Base-by-base conservation (phyloP, 1,284 basidiomycete genomes). In the Papiliotrema flavescens region DNA sequence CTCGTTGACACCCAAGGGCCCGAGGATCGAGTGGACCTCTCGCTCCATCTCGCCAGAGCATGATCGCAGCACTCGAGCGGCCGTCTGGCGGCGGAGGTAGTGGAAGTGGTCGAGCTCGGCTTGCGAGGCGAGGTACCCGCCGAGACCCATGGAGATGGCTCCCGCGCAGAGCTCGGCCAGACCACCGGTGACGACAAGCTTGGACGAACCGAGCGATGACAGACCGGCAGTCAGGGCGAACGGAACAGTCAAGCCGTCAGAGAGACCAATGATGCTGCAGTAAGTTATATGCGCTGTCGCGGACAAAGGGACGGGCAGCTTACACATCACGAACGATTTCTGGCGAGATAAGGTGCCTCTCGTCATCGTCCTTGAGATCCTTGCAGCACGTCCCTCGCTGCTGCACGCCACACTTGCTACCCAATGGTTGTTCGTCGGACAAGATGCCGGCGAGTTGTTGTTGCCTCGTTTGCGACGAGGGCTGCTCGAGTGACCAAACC, bases 41-140 rank as follows among this genome's bases (percentile, higher is more conserved):
- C 94, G 85, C 77, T 97, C 91, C 84, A 98, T 89, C 79, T 98
- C 94, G 53, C 90, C 90, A 20, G 85, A 83, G 73, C 95, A 98
- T 49, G 87, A 90, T 17, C 90, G 85, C 5, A 83, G 75, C 15
- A 98, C 92, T 40, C 94, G 86, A n/a, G 86, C 82, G 52, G 85
- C 80, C 3, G 89, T 92, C 61, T 84, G 82, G 42, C 83, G 81
- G 37, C 81, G 83, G 40, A 89, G 83, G 77, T 89, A 95, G 56
- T 87, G 87, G 77, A 90, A 93, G 76, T 95, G 89, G 75, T 97
- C 92, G 49, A 92, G 84, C 76, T 98, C 95, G 37, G 95, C 89
- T 76, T 98, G 91, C 0, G 94, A 92, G 1, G 92, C 92, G 53
- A 98, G 86, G 81, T 95, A 97, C 23, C 95, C 95, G 54, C 95